These are phyloP conservation scores for Setaria italica DNA, from an alignment of 202 grass and related monocot species.

Conservation along the genomic window DNA sequence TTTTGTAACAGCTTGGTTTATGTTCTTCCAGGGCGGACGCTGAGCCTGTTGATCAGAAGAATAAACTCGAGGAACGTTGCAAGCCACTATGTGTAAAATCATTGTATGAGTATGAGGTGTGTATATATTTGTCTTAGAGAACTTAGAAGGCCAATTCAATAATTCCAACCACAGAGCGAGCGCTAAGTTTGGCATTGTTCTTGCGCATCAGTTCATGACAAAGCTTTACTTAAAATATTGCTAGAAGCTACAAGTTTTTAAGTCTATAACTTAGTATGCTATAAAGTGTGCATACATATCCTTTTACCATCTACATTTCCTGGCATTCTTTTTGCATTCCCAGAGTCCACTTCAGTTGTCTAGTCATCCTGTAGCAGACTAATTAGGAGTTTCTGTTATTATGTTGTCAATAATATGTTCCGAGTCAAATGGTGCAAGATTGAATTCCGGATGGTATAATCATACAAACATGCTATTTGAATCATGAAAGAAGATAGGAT, in stretches of 20 bases:
- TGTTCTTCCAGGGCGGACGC: conserved; percentile 52
- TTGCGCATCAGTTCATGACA: too few relatives aligned
- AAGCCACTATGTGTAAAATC: conserved; percentile 67
- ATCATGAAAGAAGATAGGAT: background rate
- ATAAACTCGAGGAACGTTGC: conserved; percentile 69
- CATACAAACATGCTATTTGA: background rate
- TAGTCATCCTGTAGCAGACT: background rate
- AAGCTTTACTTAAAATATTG: too few relatives aligned
- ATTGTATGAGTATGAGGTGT: conserved; percentile 66
- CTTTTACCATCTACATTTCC: background rate
- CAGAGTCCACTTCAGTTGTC: background rate
- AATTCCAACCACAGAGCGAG: background rate
- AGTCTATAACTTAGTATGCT: background rate
- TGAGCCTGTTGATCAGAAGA: conserved; percentile 68
- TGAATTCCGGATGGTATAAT: background rate
- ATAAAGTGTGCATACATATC: background rate
- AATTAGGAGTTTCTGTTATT: background rate
- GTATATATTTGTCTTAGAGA: background rate
- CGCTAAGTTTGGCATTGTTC: too few relatives aligned
- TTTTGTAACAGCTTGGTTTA: conserved; percentile 2
- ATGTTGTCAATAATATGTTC: background rate
- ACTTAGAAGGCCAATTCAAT: background rate
- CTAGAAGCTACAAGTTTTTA: too few relatives aligned
- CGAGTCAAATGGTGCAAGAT: background rate
- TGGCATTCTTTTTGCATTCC: background rate